Evolutionary conservation across 805 yeast species (phyloP), one percentile per base, ranked within the genome.

Genomic region (Huiozyma naganishii): DNA sequence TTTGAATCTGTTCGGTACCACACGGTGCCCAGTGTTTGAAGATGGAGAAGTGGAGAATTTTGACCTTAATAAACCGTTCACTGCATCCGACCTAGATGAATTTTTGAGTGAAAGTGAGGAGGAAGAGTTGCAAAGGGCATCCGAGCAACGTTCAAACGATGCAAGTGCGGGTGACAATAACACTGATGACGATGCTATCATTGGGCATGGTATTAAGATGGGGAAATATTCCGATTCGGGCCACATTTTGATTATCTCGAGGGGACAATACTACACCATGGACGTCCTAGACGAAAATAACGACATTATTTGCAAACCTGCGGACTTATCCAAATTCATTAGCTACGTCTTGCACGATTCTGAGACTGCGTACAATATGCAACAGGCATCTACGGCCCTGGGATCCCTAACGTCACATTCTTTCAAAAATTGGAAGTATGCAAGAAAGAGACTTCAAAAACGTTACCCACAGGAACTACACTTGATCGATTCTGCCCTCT

Each of bases 391-490:
- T 6, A 61, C 68, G 6, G 85, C 95, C 3, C 77, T 88, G 58
- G 95, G 95, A 2, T 83, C 88, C 6, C 70, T 88, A 50, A 87
- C 95, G 3, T 83, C 96, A 0, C 95, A 88, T 57, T 83, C 84
- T 52, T 74, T 90, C 60, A 74, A 85, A 53, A 69, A 81, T 45
- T 88, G 97, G 97, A 84, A 86, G 42, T 71, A 71, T 47, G 75
- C 85, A 36, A 72, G 95, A 47, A 74, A 70, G 33, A 60, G 68
- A 39, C 59, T 80, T 10, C 65, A 65, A 41, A 57, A 56, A 40
- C 62, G 61, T 29, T 63, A 62, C 39, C 68, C 66, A 17, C 67
- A 69, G 41, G 63, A 61, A 30, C 51, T 64, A 46, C 52, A 50
- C 10, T 64, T 69, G 44, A 72, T 88, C 41, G 97, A 88, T 64